Conservation (phyloP, 805 yeast species). For the Candida fluviatilis region DNA sequence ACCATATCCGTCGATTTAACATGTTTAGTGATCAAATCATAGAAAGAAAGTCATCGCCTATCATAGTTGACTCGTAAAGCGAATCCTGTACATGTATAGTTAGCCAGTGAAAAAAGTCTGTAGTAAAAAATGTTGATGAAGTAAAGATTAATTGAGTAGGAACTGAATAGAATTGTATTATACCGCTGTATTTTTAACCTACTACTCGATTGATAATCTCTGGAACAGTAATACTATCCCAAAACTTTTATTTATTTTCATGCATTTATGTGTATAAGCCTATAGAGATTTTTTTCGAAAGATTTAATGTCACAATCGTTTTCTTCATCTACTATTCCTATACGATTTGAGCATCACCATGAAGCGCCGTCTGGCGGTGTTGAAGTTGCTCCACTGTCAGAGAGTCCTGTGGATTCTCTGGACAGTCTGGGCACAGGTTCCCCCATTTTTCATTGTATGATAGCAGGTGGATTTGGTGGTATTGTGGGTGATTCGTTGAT, state of each 20-base stretch:
- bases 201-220: not conserved
- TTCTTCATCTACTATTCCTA: conserved; percentile 33
- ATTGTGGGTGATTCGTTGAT: conserved; percentile 85
- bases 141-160: not conserved
- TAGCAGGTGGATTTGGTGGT: conserved; percentile 96
- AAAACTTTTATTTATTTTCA: not conserved
- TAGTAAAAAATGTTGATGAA: not conserved
- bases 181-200: not conserved
- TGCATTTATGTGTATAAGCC: not conserved
- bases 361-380: conserved; percentile 9
- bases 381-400: conserved; percentile 1
- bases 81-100: not conserved
- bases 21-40: not conserved
- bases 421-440: conserved; percentile 16
- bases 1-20: not conserved
- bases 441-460: conserved; percentile 55
- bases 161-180: not conserved
- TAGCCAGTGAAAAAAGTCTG: not conserved
- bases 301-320: conserved; percentile 19
- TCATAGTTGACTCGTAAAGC: not conserved
- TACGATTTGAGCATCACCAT: conserved; percentile 26
- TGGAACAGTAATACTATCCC: not conserved
- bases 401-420: conserved; percentile 2
- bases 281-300: too few species aligned
- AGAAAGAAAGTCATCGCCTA: not conserved